These are phyloP conservation scores for Fusarium verrucosum DNA, from an alignment of 2,329 filamentous ascomycete genomes.

Conservation along the genomic window DNA sequence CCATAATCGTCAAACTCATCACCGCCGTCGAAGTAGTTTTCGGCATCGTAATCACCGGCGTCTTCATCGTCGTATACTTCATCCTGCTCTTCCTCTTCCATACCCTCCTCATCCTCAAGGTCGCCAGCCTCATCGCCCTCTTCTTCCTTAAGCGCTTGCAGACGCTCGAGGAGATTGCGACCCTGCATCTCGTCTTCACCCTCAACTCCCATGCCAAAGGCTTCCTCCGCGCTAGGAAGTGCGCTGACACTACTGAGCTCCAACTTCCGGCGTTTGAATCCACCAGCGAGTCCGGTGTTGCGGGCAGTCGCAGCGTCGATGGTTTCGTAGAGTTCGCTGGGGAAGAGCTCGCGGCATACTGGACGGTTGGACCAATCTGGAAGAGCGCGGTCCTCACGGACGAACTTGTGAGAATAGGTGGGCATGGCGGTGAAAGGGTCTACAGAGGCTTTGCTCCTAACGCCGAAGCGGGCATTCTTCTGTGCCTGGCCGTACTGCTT, in stretches of 20 bases:
- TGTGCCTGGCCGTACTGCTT: slow-evolving; percentile 66
- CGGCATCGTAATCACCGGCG: slow-evolving; percentile 69
- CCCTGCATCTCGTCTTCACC: slow-evolving; percentile 44
- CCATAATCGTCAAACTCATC: slow-evolving; percentile 64
- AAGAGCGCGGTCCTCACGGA: slow-evolving; percentile 60
- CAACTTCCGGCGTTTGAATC: slow-evolving; percentile 55
- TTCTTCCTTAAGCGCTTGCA: slow-evolving; percentile 60
- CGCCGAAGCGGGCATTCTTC: slow-evolving; percentile 64
- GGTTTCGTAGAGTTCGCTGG: slow-evolving; percentile 63
- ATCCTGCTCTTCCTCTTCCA: slow-evolving; percentile 58
- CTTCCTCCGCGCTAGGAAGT: slow-evolving; percentile 61
- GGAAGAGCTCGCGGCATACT: slow-evolving; percentile 64
- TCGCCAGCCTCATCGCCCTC: slow-evolving; percentile 60
- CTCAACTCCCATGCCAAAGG: slow-evolving; percentile 53
- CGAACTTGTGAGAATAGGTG: slow-evolving; percentile 66
- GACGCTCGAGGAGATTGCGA: slow-evolving; percentile 54
- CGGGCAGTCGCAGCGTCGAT: slow-evolving; percentile 57
- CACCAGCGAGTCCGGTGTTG: slow-evolving; percentile 43
- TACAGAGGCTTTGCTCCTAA: slow-evolving; percentile 63
- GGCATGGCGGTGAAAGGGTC: slow-evolving; percentile 68
- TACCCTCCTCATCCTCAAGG: slow-evolving; percentile 61
- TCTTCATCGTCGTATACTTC: slow-evolving; percentile 66
- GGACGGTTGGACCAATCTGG: slow-evolving; percentile 63
- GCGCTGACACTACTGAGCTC: slow-evolving; percentile 59
- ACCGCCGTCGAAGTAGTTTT: slow-evolving; percentile 68